A percentile compares a stretch with the other conserved stretches of the same genome.
Evolutionary conservation across 2,329 filamentous ascomycete genomes (phyloP).

Genomic region (Exophiala spinifera): DNA sequence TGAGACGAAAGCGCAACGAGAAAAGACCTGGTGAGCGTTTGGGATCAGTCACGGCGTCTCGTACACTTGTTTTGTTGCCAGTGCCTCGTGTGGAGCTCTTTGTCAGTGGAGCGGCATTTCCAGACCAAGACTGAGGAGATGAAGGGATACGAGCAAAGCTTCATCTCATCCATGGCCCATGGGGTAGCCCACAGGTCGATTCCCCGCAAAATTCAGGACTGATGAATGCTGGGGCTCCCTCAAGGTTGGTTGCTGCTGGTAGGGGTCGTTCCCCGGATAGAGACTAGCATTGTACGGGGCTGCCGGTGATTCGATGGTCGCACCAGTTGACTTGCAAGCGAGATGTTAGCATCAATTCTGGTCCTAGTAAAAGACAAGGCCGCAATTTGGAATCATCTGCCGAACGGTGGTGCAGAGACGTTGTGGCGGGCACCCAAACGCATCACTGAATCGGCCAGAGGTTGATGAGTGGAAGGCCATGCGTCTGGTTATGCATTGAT

Average conservation of each 20-base stretch:
- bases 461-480: neutral
- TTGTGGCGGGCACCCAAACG: no score
- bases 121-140: neutral
- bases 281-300: conserved; percentile 1
- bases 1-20: neutral
- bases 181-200: neutral
- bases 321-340: neutral
- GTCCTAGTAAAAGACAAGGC: neutral
- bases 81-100: neutral
- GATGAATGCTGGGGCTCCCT: neutral
- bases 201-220: neutral
- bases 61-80: neutral
- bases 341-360: neutral
- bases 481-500: neutral
- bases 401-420: neutral
- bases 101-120: neutral
- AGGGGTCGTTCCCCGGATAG: neutral
- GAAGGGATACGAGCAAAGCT: neutral
- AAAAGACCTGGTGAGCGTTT: neutral
- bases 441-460: neutral
- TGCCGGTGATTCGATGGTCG: neutral
- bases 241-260: neutral
- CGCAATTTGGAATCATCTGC: conserved; percentile 1
- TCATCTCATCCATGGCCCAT: neutral
- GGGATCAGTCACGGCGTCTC: neutral